A percentile compares a stretch with the other conserved stretches of the same genome.
phyloP scores from a whole-genome alignment of 352 stramenopile species.

The Globisporangium paddicum region DNA sequence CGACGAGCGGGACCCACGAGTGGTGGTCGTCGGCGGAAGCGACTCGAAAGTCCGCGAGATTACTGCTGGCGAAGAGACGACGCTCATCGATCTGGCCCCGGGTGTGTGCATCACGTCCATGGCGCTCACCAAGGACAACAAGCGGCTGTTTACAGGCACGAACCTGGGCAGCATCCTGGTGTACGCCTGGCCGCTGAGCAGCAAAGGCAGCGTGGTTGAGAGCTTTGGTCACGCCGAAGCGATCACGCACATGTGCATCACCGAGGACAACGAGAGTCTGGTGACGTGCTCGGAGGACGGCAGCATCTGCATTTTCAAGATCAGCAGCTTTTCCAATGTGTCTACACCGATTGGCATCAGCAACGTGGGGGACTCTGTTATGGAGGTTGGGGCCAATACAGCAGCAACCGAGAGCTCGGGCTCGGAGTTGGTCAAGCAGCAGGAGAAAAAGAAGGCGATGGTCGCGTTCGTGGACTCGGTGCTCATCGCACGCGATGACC shows the following conservation, averaged over 20 bases:
- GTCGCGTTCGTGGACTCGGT: constrained; percentile 40
- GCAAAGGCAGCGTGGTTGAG: constrained; percentile 28
- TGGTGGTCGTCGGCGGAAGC: constrained; percentile 51
- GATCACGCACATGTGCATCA: constrained; percentile 68
- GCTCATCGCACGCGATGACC: constrained; percentile 67
- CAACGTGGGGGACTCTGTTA: not conserved
- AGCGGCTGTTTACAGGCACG: constrained; percentile 62
- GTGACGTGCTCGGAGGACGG: constrained; percentile 61
- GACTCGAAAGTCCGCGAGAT: constrained; percentile 71
- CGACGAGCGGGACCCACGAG: constrained; percentile 40
- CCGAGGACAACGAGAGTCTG: constrained; percentile 60
- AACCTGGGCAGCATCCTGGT: constrained; percentile 56
- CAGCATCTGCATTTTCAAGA: constrained; percentile 52
- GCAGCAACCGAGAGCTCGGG: not conserved
- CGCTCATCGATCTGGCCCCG: constrained; percentile 34
- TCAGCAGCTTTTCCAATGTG: constrained; percentile 12
- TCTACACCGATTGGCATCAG: not conserved
- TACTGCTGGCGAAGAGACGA: constrained; percentile 50
- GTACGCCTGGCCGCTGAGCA: constrained; percentile 53
- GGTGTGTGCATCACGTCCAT: constrained; percentile 45
- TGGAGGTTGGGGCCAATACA: no score
- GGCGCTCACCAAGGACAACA: constrained; percentile 54
- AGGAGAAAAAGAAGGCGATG: constrained; percentile 24
- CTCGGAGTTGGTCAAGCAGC: constrained; percentile 8
- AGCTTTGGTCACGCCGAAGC: constrained; percentile 54